Conservation (phyloP, 441 rosid species). For the Raphanus hybrid region DNA sequence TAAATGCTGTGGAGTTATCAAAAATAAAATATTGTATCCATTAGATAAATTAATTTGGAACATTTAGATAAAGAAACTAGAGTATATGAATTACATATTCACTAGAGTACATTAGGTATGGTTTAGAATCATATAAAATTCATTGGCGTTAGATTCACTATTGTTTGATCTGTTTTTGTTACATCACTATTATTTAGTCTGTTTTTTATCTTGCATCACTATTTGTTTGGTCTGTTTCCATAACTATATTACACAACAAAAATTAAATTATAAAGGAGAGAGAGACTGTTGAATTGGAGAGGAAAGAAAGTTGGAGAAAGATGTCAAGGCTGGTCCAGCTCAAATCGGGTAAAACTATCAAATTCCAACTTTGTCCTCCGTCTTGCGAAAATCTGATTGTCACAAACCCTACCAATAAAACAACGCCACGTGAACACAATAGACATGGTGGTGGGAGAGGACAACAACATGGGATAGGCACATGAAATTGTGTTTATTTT, state of each 20-base stretch:
- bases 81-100: not conserved
- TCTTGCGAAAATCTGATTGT: slow-evolving; percentile 35
- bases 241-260: slow-evolving; percentile 9
- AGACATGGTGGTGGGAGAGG: slow-evolving; percentile 42
- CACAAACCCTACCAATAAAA: slow-evolving; percentile 36
- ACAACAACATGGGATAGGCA: slow-evolving; percentile 47
- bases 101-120: not conserved
- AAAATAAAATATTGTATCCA: too few species aligned
- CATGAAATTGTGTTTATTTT: slow-evolving; percentile 44
- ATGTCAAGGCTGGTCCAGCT: slow-evolving; percentile 48
- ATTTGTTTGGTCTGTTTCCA: slow-evolving; percentile 27
- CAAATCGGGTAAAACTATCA: slow-evolving; percentile 38
- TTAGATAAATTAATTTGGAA: too few species aligned
- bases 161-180: not conserved
- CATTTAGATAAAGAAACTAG: not conserved
- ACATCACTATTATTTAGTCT: slow-evolving; percentile 11
- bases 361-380: slow-evolving; percentile 27
- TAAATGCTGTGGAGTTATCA: too few species aligned
- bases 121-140: not conserved
- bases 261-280: not conserved
- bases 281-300: slow-evolving; percentile 38
- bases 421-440: slow-evolving; percentile 34
- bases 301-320: slow-evolving; percentile 26
- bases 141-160: slow-evolving; percentile 5
- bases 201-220: slow-evolving; percentile 2